Evolutionary conservation across 2,329 filamentous ascomycete genomes (phyloP), one percentile per base, ranked within the genome.

Genomic region (Penicillium sp.): DNA sequence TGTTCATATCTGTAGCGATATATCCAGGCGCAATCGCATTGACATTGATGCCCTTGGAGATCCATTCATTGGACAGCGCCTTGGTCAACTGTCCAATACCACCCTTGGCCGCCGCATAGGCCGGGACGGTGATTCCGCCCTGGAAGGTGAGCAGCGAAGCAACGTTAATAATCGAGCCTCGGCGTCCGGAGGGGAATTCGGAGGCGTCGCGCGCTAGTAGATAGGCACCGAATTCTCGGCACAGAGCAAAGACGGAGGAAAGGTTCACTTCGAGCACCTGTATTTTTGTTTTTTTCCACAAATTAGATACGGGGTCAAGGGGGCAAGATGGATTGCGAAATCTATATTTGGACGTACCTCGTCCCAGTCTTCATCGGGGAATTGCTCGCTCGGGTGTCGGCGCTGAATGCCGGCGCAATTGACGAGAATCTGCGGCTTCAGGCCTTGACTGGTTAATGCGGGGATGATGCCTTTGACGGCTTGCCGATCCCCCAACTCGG

Each of bases 341-440:
- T 29, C 36, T 34, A 34, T 34, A 39, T 53, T n/a, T n/a, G 18
- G 48, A 63, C 67, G 47, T 53, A 83, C 83, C 66, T 88, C 84
- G 67, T 88, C 82, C 82, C 90, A 95, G 76, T 94, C 89, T 42
- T 78, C 75, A 68, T 88, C 84, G 0, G 90, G 90, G 68, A 96
- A 96, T 55, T 82, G 73, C 64, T 91, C 84, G 41, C 87, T 85
- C 0, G 89, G 84, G 72, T 94, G 88, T 13, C 91, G 82, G 58
- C 86, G 82, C 73, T 96, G 92, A 68, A 96, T 92, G 24, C 92
- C 92, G 16, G 89, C 92, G 75, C 89, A 93, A 77, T 92, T 96
- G 64, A 96, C 77, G 7, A 96, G 83, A 67, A 95, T 89, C 67
- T 89, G 83, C 59, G 95, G 84, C 67, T 84, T 68, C 69, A 86